These are phyloP conservation scores for Aphanomyces euteiches DNA, from an alignment of 352 stramenopile genomes.

Conservation along the genomic window DNA sequence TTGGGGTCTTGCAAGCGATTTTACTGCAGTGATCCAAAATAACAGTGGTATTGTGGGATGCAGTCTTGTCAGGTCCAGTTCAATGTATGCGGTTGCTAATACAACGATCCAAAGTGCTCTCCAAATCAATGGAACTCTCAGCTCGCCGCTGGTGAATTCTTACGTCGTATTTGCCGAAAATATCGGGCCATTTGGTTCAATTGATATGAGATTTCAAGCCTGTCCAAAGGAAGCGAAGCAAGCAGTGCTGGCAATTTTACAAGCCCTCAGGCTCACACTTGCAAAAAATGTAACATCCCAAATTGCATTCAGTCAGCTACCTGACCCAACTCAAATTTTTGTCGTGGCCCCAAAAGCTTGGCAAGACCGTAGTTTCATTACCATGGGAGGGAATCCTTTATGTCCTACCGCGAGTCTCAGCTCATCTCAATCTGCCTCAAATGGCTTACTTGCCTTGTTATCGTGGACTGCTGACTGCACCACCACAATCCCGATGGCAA, in stretches of 20 bases:
- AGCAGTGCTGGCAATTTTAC: not conserved
- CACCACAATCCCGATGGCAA: not conserved
- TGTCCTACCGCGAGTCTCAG: not conserved
- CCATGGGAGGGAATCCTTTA: not conserved
- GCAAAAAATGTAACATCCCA: not conserved
- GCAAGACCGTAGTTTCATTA: not conserved
- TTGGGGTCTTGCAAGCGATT: slow-evolving; percentile 20
- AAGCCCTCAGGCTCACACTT: not conserved
- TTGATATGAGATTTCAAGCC: slow-evolving; percentile 10
- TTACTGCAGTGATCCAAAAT: not conserved
- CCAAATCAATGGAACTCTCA: slow-evolving; percentile 8
- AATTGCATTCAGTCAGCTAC: not conserved
- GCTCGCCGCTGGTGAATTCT: not conserved
- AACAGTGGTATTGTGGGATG: not conserved
- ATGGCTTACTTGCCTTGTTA: not conserved
- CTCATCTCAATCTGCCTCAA: not conserved
- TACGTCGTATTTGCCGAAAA: not conserved
- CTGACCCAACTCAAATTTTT: not conserved
- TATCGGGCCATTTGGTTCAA: slow-evolving; percentile 22
- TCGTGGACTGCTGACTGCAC: not conserved
- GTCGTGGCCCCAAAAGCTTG: not conserved
- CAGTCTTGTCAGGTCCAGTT: slow-evolving; percentile 15
- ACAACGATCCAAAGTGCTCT: not conserved
- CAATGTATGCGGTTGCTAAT: slow-evolving; percentile 17
- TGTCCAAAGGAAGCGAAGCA: not conserved